Base-by-base conservation (phyloP, 345 rosid species). In the Pugionium dolabratum region DNA sequence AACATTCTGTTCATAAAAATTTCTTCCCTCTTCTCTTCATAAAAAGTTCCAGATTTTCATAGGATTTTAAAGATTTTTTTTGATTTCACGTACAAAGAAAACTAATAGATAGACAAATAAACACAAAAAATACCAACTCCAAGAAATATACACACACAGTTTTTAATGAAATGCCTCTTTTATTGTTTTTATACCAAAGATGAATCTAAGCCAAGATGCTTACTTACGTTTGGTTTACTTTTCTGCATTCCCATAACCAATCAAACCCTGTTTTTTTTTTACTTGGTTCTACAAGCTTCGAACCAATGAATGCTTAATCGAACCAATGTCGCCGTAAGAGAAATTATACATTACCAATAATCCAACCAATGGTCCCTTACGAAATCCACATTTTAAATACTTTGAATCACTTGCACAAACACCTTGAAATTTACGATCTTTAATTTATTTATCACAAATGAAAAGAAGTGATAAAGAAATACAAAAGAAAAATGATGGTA, bases 141-240 rank as follows among this genome's bases (percentile, higher is more conserved):
- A 37, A 9, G 49, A 32, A 69, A 53, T 61, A 53, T 33, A 43
- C 52, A 33, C 52, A 33, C 8, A 33, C 44, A 49, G 59, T 60
- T 52, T 69, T n/a, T 52, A 64, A 18, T 18, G 51, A 67, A 8
- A 56, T 46, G 47, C 62, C n/a, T 35, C 41, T 37, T 67, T 26
- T 34, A 41, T 10, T 34, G 48, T 63, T 65, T 61, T 4, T 47
- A 29, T 57, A 51, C 40, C 34, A 43, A 31, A 3, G 51, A 43
- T 31, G 51, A 43, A 59, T 43, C 36, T 30, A 34, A 44, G 45
- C 6, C 65, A 60, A 41, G 41, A 45, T 61, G 18, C 43, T 61
- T 50, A 8, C 2, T 11, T 59, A 10, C 5, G 36, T 60, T 18
- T 30, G 18, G 33, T 69, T 69, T 58, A 51, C 5, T 9, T 25